Base-by-base conservation (phyloP, 768 basidiomycete species). In the Boletus huronensis region DNA sequence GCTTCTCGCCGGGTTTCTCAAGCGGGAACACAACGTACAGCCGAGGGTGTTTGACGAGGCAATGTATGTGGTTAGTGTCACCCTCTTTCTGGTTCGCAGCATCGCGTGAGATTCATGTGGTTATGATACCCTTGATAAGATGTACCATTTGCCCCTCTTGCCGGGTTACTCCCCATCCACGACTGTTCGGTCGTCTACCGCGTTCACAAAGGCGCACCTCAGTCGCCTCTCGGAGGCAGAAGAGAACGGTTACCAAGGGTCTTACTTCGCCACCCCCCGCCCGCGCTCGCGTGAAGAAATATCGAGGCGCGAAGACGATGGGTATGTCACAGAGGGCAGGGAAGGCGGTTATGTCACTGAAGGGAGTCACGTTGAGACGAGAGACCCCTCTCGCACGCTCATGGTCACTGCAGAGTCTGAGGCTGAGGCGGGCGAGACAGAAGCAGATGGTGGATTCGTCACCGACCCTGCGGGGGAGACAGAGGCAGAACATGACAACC, bases 41-140 rank as follows among this genome's bases (percentile, higher is more conserved):
- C 92, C 86, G 1, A 78, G 95, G 55, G 80, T 92, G 0, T 98
- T 92, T 60, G 95, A 97, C 68, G 95, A 98, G 72, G 94, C 93
- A 0, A 72, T 96, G 56, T 97, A 97, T 75, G 89, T 85, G 53
- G 94, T 95, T 58, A 74, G 90, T 79, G 14, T 42, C 31, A 1
- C 23, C 8, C 32, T 21, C 43, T 6, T 17, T 46, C 16, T 34
- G 3, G 13, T 9, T 36, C 7, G 23, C 13, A 16, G 21, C 26
- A 7, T 48, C 36, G 32, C 17, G 19, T 42, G 36, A 32, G 16
- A n/a, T 55, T n/a, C 5, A 11, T 52, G 38, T 50, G 31, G 42
- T 31, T 25, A 5, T 26, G 46, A 46, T 41, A 16, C 28, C 57
- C 34, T 8, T 44, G 13, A 29, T 21, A 28, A 94, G 93, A 86